Evolutionary conservation across 306 rosid genomes (phyloP).

Genomic region (Glycine latifolia): DNA sequence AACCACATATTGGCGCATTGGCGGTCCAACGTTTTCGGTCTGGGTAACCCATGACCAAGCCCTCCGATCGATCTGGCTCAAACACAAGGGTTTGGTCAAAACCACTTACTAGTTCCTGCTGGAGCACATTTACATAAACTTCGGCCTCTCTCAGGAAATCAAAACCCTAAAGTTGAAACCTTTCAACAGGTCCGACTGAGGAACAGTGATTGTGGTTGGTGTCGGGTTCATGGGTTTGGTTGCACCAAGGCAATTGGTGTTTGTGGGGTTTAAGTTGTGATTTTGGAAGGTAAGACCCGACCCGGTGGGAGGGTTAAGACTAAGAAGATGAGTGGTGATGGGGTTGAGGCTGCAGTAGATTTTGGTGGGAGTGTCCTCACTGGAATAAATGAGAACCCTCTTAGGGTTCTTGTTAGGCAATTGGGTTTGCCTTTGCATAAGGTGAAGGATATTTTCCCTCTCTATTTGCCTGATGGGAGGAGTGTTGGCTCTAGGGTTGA

Average conservation of each 20-base stretch:
- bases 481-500: slow-evolving; percentile 76
- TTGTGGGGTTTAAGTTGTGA: slow-evolving; percentile 82
- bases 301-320: slow-evolving; percentile 95
- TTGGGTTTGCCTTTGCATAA: slow-evolving; percentile 84
- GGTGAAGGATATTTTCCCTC: slow-evolving; percentile 89
- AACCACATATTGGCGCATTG: slow-evolving; percentile 83
- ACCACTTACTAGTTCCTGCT: slow-evolving; percentile 71
- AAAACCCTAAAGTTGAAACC: slow-evolving; percentile 65
- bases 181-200: slow-evolving; percentile 62
- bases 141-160: slow-evolving; percentile 74
- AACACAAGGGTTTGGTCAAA: slow-evolving; percentile 75
- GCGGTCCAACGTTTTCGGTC: slow-evolving; percentile 73
- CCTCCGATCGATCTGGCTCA: slow-evolving; percentile 69
- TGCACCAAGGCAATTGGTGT: slow-evolving; percentile 85
- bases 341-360: slow-evolving; percentile 79
- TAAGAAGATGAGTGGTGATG: too few relatives aligned
- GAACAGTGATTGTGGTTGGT: slow-evolving; percentile 77
- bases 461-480: slow-evolving; percentile 86
- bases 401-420: slow-evolving; percentile 91
- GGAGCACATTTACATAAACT: slow-evolving; percentile 85
- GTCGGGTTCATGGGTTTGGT: slow-evolving; percentile 89
- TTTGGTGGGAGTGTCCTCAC: slow-evolving; percentile 96
- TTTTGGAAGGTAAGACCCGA: slow-evolving; percentile 82
- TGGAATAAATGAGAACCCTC: slow-evolving; percentile 88
- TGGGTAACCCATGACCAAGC: slow-evolving; percentile 78